A percentile compares a stretch with the other conserved stretches of the same genome.
phyloP scores from a whole-genome alignment of 2,329 filamentous ascomycete genomes.

The Apiospora saccharicola region DNA sequence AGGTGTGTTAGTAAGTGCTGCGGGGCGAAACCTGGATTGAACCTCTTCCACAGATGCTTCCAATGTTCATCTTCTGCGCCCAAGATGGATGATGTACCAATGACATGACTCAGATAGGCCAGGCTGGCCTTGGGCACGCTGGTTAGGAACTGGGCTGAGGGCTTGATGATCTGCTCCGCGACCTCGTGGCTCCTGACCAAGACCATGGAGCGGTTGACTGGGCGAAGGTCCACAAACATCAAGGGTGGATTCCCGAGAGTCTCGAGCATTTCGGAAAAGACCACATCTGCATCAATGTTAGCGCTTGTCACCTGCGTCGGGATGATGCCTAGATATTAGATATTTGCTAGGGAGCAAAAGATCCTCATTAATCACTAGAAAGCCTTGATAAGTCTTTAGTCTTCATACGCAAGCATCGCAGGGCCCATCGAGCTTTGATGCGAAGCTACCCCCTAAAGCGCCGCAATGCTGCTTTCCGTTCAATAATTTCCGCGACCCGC shows the following conservation, averaged over 20 bases:
- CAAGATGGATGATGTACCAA: background rate
- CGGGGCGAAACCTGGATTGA: background rate
- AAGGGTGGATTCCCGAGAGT: constrained; percentile 32
- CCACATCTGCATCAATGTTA: background rate
- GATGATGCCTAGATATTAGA: no score
- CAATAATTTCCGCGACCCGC: no score
- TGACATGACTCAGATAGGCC: background rate
- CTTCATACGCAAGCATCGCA: no score
- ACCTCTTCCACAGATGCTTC: background rate
- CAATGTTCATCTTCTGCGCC: background rate
- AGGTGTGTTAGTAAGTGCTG: background rate
- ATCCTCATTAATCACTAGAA: no score
- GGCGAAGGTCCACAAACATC: constrained; percentile 34
- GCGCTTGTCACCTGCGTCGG: no score
- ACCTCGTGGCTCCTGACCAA: constrained; percentile 31
- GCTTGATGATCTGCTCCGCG: constrained; percentile 31
- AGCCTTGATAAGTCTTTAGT: no score
- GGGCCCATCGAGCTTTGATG: no score
- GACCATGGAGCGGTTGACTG: constrained; percentile 31
- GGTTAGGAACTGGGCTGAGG: background rate
- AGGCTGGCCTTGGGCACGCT: background rate
- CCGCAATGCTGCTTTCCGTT: no score
- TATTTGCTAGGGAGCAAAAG: no score
- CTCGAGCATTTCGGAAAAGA: constrained; percentile 31
- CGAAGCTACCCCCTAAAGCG: no score